phyloP scores from a whole-genome alignment of 2,329 filamentous ascomycete genomes.

The Fusarium annulatum region DNA sequence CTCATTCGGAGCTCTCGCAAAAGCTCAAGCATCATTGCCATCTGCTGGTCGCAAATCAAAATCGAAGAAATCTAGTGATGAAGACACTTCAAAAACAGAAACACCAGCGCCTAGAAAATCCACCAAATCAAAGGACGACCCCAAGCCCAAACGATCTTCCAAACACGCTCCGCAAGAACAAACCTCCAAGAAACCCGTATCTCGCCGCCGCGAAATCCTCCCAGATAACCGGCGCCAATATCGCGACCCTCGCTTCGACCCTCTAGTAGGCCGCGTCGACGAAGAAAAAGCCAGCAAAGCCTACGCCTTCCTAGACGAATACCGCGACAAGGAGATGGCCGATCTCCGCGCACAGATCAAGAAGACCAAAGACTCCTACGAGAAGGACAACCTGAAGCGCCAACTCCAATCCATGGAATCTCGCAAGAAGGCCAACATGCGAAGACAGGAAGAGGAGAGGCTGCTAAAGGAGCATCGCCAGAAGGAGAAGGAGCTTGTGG shows the following conservation, averaged over 20 bases:
- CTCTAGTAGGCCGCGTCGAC: constrained; percentile 64
- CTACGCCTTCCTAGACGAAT: constrained; percentile 90
- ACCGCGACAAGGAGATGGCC: constrained; percentile 84
- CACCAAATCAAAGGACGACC: constrained; percentile 50
- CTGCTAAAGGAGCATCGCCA: constrained; percentile 80
- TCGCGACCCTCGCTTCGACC: constrained; percentile 91
- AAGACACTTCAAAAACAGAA: constrained; percentile 41
- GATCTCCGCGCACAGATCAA: constrained; percentile 76
- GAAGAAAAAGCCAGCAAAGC: constrained; percentile 72
- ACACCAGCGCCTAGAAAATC: constrained; percentile 46
- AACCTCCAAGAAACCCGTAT: constrained; percentile 85
- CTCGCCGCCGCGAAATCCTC: constrained; percentile 81
- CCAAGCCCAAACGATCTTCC: constrained; percentile 61
- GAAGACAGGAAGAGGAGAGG: constrained; percentile 75
- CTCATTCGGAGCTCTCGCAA: constrained; percentile 90
- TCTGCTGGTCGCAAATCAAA: constrained; percentile 44
- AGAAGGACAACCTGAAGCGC: constrained; percentile 77
- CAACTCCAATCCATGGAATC: constrained; percentile 83
- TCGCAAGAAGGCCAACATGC: constrained; percentile 75
- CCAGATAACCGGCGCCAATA: constrained; percentile 65
- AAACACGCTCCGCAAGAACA: constrained; percentile 92
- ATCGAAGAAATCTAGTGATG: constrained; percentile 40
- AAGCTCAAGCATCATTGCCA: constrained; percentile 79
- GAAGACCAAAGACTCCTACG: constrained; percentile 69
- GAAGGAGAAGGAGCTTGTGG: constrained; percentile 85